These are phyloP conservation scores for Aspergillus unguis DNA, from an alignment of 2,329 filamentous ascomycete species.

Conservation along the genomic window DNA sequence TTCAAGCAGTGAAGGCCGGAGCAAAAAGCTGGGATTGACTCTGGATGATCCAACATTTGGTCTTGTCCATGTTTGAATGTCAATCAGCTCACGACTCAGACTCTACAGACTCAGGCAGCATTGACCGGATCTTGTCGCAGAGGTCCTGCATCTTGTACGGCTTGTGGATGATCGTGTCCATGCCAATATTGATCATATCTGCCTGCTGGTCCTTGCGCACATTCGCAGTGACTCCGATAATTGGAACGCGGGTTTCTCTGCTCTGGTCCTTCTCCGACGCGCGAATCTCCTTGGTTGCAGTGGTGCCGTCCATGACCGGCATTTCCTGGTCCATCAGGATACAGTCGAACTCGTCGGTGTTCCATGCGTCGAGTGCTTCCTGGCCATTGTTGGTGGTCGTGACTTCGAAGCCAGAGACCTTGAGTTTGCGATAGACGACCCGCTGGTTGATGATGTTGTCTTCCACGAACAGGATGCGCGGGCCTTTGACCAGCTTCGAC, in stretches of 20 bases:
- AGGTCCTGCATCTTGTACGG: constrained; percentile 74
- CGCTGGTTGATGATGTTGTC: constrained; percentile 46
- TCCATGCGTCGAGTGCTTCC: constrained; percentile 44
- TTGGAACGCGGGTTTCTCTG: constrained; percentile 23
- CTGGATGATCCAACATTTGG: no score
- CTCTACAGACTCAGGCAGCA: not conserved
- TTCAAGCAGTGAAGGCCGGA: no score
- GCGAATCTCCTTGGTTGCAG: constrained; percentile 67
- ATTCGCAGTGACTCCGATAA: constrained; percentile 62
- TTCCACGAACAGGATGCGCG: constrained; percentile 41
- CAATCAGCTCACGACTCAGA: no score
- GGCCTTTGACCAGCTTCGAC: not conserved
- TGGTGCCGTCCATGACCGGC: constrained; percentile 79
- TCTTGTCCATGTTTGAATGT: no score
- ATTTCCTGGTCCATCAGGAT: constrained; percentile 81
- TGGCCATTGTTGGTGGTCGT: constrained; percentile 38
- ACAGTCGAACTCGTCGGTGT: constrained; percentile 49
- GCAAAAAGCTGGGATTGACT: no score
- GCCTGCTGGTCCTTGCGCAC: constrained; percentile 71
- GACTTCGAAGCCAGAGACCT: constrained; percentile 34
- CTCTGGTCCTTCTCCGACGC: constrained; percentile 56
- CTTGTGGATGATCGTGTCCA: constrained; percentile 76
- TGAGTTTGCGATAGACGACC: constrained; percentile 37
- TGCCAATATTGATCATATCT: constrained; percentile 67
- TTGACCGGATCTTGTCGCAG: constrained; percentile 57